phyloP scores from a whole-genome alignment of 164 flowering plant species.

The Santalum album region DNA sequence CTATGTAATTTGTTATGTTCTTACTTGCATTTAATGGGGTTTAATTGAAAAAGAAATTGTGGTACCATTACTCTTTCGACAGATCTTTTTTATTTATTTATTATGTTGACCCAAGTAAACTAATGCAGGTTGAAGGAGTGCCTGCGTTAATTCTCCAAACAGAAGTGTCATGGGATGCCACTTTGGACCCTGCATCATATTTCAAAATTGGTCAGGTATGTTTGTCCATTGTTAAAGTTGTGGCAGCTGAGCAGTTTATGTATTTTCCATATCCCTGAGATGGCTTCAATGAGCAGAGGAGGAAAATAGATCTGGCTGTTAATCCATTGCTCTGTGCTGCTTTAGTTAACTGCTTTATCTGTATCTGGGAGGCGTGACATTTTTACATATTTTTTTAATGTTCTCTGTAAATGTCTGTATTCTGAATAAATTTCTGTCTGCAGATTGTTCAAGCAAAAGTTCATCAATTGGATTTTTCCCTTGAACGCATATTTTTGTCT shows the following conservation, averaged over 20 bases:
- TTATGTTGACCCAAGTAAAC: neutral
- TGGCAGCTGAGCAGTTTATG: too few species aligned
- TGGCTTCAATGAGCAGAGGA: too few species aligned
- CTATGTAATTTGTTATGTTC: too few species aligned
- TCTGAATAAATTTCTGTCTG: constrained; percentile 12
- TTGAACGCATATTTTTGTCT: constrained; percentile 76
- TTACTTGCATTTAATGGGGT: neutral
- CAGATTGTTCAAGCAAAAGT: constrained; percentile 94
- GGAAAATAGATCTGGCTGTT: too few species aligned
- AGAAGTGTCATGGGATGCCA: constrained; percentile 95
- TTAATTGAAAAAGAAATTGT: neutral
- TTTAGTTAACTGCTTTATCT: too few species aligned
- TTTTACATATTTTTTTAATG: too few species aligned
- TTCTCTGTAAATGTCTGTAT: too few species aligned
- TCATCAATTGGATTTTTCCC: constrained; percentile 74
- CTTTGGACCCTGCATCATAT: constrained; percentile 60
- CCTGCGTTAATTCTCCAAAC: constrained; percentile 87
- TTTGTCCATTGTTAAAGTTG: neutral
- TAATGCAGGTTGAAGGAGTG: constrained; percentile 83
- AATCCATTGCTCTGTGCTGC: too few species aligned
- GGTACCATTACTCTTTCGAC: neutral
- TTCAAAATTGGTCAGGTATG: constrained; percentile 88
- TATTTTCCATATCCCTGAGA: too few species aligned
- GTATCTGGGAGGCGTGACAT: too few species aligned
- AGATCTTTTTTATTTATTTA: neutral